Base-by-base conservation (phyloP, 768 basidiomycete species). In the Boletus edulis region DNA sequence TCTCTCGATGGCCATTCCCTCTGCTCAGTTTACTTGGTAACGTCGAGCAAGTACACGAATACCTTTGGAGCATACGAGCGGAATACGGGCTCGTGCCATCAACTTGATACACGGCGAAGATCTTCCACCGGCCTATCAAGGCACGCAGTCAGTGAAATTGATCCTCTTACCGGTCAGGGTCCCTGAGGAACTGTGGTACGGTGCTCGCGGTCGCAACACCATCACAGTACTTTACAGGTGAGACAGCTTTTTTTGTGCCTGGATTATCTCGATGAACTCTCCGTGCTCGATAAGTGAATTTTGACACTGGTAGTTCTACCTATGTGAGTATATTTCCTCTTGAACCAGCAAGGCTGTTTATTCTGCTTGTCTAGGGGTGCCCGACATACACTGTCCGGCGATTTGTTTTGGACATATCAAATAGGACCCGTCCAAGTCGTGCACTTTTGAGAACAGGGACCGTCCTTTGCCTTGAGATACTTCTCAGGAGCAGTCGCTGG, bases 221-320 rank as follows among this genome's bases (percentile, higher is more conserved):
- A 6, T 75, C 56, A 71, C 64, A 22, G 22, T 22, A 22, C 22
- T 22, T 22, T 22, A 22, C 22, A 43, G 75, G 76, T 78, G 51
- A 44, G 64, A 51, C 4, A 5, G 27, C 11, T 6, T 32, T 9
- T 6, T 8, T 5, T 32, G 7, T 24, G 27, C 39, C 14, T 41
- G 20, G 27, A 14, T 38, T 22, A 3, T 22, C 27, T 27, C 31
- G 1, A 37, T 49, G 22, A 56, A 24, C 22, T 24, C 22, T 24
- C 22, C 15, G 9, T 24, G 5, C 29, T 42, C 20, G 31, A 29
- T 13, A 31, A 78, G 78, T 78, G 57, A 76, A 77, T 55, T 77
- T 78, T 53, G 79, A 81, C 59, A 80, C 79, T 10, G 78, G 81
- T 43, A 79, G 78, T 42, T 73, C 76, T 56, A 83, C 60, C 62